Conservation (phyloP, 2,329 filamentous ascomycete genomes). For the Trichoderma koningiopsis region DNA sequence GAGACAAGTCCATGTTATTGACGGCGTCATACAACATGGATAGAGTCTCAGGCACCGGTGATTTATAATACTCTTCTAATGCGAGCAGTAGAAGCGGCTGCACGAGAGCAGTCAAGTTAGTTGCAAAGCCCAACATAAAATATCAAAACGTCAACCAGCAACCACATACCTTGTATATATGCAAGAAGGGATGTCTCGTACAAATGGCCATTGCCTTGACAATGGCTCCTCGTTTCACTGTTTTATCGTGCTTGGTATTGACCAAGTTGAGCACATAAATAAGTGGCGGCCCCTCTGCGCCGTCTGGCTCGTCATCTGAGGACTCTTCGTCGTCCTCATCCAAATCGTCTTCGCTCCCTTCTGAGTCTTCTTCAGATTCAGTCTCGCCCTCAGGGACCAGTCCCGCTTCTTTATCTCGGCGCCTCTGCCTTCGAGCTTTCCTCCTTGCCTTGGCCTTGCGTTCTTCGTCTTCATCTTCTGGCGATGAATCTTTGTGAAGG, state of each 20-base stretch:
- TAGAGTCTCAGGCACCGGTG: constrained; percentile 83
- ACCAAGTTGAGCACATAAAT: constrained; percentile 98
- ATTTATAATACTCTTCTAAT: constrained; percentile 95
- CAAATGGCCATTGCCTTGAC: constrained; percentile 99
- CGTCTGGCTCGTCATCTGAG: constrained; percentile 65
- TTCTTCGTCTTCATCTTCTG: constrained; percentile 78
- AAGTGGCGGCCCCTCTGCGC: constrained; percentile 81
- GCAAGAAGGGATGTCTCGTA: constrained; percentile 93
- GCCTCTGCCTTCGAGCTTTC: constrained; percentile 53
- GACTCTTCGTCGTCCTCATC: constrained; percentile 57
- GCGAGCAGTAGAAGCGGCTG: constrained; percentile 86
- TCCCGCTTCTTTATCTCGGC: constrained; percentile 54
- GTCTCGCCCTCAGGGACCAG: constrained; percentile 48
- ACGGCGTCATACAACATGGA: constrained; percentile 87
- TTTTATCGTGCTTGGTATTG: constrained; percentile 96
- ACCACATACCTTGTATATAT: constrained; percentile 85
- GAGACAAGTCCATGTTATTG: constrained; percentile 93
- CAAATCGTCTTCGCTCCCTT: constrained; percentile 52
- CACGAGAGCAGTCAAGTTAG: constrained; percentile 27
- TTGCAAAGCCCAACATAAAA: neutral
- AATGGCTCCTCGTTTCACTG: constrained; percentile 87
- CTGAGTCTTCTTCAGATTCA: constrained; percentile 52
- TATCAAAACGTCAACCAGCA: constrained; percentile 20
- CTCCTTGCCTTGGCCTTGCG: constrained; percentile 58
- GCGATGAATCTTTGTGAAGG: constrained; percentile 88